Conservation (phyloP, 805 yeast genomes). For the Yarrowia sp. region DNA sequence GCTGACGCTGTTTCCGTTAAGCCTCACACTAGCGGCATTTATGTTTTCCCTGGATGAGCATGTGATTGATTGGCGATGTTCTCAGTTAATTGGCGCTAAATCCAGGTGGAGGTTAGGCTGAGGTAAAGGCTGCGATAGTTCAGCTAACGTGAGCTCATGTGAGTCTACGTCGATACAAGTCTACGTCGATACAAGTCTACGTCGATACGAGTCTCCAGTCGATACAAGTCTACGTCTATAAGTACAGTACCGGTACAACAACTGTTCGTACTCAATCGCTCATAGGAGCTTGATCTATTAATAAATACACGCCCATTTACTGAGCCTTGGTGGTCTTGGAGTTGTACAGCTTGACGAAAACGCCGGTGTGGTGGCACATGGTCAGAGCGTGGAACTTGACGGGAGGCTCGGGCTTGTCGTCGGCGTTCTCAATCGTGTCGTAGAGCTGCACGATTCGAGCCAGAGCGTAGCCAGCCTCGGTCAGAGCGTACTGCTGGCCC, state of each 20-base stretch:
- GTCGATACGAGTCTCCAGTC: too few species aligned
- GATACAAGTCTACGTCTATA: neutral
- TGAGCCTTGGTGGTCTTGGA: conserved; percentile 14
- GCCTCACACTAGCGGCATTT: neutral
- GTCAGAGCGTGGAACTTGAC: conserved; percentile 27
- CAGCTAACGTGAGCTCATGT: too few species aligned
- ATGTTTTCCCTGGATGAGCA: neutral
- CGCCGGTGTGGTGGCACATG: conserved; percentile 25
- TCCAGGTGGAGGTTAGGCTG: neutral
- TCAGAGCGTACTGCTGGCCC: conserved; percentile 56
- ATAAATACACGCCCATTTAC: conserved; percentile 19
- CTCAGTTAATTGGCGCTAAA: too few species aligned
- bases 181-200: too few species aligned
- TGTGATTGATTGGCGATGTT: too few species aligned
- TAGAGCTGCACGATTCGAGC: conserved; percentile 41
- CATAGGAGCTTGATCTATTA: conserved; percentile 10
- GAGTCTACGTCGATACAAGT: too few species aligned
- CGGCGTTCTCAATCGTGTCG: conserved; percentile 26
- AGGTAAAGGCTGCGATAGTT: neutral
- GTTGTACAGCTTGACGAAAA: conserved; percentile 17
- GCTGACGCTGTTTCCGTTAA: too few species aligned
- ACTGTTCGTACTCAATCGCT: neutral
- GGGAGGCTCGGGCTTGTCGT: conserved; percentile 25
- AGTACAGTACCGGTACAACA: too few species aligned
- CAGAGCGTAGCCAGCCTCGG: conserved; percentile 49